Evolutionary conservation across 2,329 filamentous ascomycete genomes (phyloP).

Genomic region (Exophiala viscosa): DNA sequence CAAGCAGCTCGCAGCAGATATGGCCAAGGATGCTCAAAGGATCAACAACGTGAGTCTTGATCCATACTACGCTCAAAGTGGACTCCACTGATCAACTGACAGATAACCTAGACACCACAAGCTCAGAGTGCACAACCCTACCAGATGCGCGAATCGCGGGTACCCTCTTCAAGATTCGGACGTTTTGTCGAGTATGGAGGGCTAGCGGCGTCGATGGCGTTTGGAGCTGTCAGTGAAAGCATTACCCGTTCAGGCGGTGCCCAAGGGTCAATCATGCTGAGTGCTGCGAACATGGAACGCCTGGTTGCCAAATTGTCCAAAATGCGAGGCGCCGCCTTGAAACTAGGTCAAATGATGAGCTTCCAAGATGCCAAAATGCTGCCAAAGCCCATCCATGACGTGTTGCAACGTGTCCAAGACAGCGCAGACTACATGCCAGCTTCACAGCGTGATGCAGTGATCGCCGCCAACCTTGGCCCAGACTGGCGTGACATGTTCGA

Average conservation of each 20-base stretch:
- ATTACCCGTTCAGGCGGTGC: constrained; percentile 75
- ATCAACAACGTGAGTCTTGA: constrained; percentile 27
- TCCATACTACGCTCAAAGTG: constrained; percentile 8
- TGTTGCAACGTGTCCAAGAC: constrained; percentile 91
- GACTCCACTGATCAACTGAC: constrained; percentile 46
- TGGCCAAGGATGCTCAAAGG: constrained; percentile 42
- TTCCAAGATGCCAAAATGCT: constrained; percentile 97
- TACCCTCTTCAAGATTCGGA: constrained; percentile 81
- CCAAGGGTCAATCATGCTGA: constrained; percentile 78
- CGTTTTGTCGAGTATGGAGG: constrained; percentile 93
- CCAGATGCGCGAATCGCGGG: constrained; percentile 78
- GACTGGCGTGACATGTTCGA: constrained; percentile 82
- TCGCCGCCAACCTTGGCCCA: constrained; percentile 70
- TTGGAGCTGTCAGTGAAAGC: constrained; percentile 82
- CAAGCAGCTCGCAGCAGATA: constrained; percentile 45
- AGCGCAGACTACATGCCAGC: constrained; percentile 97
- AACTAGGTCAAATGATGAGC: constrained; percentile 96
- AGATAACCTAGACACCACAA: constrained; percentile 37
- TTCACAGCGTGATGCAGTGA: constrained; percentile 83
- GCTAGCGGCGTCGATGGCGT: constrained; percentile 89
- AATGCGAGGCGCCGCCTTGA: constrained; percentile 96
- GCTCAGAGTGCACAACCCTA: constrained; percentile 46
- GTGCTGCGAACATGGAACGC: constrained; percentile 84
- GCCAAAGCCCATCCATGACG: constrained; percentile 78
- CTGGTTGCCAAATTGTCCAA: constrained; percentile 88